phyloP scores from a whole-genome alignment of 1,139 yeast species.

The Pichia sp. region DNA sequence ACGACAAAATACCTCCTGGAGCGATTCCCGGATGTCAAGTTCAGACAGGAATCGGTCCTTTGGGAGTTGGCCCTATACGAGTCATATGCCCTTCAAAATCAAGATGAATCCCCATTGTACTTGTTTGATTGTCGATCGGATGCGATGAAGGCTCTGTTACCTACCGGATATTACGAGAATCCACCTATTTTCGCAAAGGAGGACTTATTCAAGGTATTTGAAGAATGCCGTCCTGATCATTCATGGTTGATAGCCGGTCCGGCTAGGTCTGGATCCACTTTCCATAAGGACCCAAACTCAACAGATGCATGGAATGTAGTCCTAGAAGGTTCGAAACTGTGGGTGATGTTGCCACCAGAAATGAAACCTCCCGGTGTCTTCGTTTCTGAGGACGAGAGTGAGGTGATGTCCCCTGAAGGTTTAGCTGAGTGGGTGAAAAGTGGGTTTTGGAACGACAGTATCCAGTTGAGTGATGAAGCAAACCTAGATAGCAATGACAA shows the following conservation, averaged over 20 bases:
- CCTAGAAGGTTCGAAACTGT: constrained; percentile 67
- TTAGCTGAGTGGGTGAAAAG: constrained; percentile 86
- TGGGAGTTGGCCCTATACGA: constrained; percentile 67
- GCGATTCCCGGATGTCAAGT: constrained; percentile 56
- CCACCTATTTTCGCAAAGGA: constrained; percentile 45
- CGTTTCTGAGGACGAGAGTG: constrained; percentile 72
- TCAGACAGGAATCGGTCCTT: constrained; percentile 80
- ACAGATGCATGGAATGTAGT: constrained; percentile 91
- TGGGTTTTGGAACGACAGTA: constrained; percentile 68
- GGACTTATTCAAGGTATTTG: constrained; percentile 47
- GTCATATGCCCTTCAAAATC: constrained; percentile 55
- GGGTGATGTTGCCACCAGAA: constrained; percentile 85
- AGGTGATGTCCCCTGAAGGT: constrained; percentile 88
- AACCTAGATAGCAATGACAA: constrained; percentile 10
- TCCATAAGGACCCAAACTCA: constrained; percentile 88
- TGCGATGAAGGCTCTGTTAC: constrained; percentile 52
- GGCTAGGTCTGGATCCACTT: constrained; percentile 75
- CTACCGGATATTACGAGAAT: constrained; percentile 45
- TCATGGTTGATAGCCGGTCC: constrained; percentile 90
- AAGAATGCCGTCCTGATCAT: constrained; percentile 73
- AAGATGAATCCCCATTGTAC: constrained; percentile 80
- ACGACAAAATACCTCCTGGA: constrained; percentile 43
- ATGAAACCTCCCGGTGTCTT: constrained; percentile 81
- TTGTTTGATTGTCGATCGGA: constrained; percentile 72
- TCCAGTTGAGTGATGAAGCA: constrained; percentile 38